Percentiles rank a stretch among this genome's conserved stretches.
phyloP scores from a whole-genome alignment of 2,329 filamentous ascomycete genomes.

The Ceratocystis diversiconidia region DNA sequence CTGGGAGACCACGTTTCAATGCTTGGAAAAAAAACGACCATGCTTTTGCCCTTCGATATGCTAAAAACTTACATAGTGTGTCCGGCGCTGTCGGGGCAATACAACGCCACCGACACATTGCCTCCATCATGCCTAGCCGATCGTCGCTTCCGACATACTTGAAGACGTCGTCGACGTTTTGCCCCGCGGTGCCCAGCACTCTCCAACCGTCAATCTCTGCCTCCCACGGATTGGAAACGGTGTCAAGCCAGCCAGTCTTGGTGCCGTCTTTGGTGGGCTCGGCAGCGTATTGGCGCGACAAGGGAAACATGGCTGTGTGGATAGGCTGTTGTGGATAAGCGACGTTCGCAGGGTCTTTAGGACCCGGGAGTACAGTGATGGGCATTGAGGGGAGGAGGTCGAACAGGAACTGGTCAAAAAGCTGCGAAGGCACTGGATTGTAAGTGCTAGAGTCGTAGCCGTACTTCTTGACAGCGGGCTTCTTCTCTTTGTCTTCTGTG shows the following conservation, averaged over 20 bases:
- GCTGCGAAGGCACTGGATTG: constrained; percentile 70
- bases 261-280: constrained; percentile 25
- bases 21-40: background rate
- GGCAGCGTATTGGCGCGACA: constrained; percentile 52
- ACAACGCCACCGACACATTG: constrained; percentile 83
- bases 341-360: constrained; percentile 73
- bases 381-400: constrained; percentile 74
- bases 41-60: background rate
- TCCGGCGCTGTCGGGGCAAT: constrained; percentile 89
- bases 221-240: constrained; percentile 86
- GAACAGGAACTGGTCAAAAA: constrained; percentile 70
- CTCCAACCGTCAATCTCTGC: constrained; percentile 83
- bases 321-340: constrained; percentile 87
- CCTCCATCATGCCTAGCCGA: constrained; percentile 79
- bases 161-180: constrained; percentile 86
- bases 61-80: constrained; percentile 59
- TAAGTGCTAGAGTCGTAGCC: constrained; percentile 84
- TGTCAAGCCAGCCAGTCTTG: constrained; percentile 59
- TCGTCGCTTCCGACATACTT: constrained; percentile 75
- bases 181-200: constrained; percentile 72
- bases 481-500: constrained; percentile 30
- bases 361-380: constrained; percentile 75
- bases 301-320: constrained; percentile 80
- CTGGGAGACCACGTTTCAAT: background rate
- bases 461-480: constrained; percentile 57